Conservation (phyloP, 352 stramenopile genomes). For the Phytophthora macrochlamydospora region DNA sequence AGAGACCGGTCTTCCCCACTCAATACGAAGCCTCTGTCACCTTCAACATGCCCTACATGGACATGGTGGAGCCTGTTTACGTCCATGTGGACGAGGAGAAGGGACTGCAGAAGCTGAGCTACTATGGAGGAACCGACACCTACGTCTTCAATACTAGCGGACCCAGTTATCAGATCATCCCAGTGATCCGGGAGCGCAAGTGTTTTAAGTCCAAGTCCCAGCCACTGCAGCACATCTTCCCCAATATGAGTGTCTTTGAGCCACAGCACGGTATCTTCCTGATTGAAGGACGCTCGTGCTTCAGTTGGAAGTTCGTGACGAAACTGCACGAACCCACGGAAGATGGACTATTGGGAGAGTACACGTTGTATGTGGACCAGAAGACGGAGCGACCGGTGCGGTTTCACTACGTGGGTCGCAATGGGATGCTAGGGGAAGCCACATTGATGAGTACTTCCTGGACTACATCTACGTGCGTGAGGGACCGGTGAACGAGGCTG, state of each 20-base stretch:
- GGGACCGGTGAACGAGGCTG: conserved; percentile 61
- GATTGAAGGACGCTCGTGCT: conserved; percentile 72
- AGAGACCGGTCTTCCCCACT: conserved; percentile 72
- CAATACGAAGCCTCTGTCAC: conserved; percentile 89
- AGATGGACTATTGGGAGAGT: conserved; percentile 80
- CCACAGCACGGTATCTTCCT: conserved; percentile 81
- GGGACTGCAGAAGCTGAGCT: conserved; percentile 86
- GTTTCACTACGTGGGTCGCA: conserved; percentile 89
- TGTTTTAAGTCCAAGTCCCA: conserved; percentile 65
- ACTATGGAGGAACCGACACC: conserved; percentile 88
- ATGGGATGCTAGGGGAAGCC: conserved; percentile 85
- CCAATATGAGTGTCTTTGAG: conserved; percentile 84
- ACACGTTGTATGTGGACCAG: conserved; percentile 88
- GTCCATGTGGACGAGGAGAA: conserved; percentile 78
- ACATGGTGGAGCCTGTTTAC: conserved; percentile 88
- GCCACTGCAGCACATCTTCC: conserved; percentile 86
- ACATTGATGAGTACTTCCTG: conserved; percentile 92
- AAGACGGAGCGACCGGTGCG: conserved; percentile 74
- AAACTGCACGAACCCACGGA: conserved; percentile 51
- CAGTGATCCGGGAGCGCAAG: conserved; percentile 74
- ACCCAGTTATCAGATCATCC: conserved; percentile 84
- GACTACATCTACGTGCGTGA: conserved; percentile 90
- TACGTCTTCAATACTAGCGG: conserved; percentile 88
- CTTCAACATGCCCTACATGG: conserved; percentile 90
- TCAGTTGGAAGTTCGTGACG: conserved; percentile 85